Evolutionary conservation across 1,139 yeast species (phyloP).

Genomic region (Blastobotrys apis): DNA sequence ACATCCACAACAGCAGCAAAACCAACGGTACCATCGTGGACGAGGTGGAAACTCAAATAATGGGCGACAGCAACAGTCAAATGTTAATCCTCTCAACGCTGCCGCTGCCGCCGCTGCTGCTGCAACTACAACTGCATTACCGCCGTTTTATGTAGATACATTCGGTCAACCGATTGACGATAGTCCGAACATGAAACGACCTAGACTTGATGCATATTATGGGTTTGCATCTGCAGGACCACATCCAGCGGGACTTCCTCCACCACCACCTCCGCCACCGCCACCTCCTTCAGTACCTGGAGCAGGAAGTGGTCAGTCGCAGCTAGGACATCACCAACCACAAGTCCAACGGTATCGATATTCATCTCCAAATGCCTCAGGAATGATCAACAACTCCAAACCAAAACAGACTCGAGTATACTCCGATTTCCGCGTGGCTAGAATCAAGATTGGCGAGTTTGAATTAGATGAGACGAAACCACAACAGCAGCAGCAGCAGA

Average conservation of each 20-base stretch:
- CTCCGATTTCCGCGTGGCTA: conserved; percentile 25
- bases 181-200: not conserved
- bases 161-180: not conserved
- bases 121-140: not conserved
- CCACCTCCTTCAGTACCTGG: no score
- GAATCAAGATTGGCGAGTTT: conserved; percentile 23
- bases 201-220: not conserved
- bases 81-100: not conserved
- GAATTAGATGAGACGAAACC: conserved; percentile 16
- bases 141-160: conserved; percentile 8
- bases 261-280: conserved; percentile 1
- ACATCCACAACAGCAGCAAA: conserved; percentile 4
- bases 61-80: no score
- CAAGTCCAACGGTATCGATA: not conserved
- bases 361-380: not conserved
- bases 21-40: not conserved
- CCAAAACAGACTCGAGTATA: conserved; percentile 15
- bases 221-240: conserved; percentile 2
- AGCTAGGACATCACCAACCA: no score
- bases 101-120: conserved; percentile 1
- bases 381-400: not conserved
- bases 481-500: not conserved
- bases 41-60: not conserved
- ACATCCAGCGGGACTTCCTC: not conserved
- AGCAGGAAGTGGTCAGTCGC: no score